Evolutionary conservation across 352 stramenopile species (phyloP).

Genomic region (Halophytophthora batemanensis): DNA sequence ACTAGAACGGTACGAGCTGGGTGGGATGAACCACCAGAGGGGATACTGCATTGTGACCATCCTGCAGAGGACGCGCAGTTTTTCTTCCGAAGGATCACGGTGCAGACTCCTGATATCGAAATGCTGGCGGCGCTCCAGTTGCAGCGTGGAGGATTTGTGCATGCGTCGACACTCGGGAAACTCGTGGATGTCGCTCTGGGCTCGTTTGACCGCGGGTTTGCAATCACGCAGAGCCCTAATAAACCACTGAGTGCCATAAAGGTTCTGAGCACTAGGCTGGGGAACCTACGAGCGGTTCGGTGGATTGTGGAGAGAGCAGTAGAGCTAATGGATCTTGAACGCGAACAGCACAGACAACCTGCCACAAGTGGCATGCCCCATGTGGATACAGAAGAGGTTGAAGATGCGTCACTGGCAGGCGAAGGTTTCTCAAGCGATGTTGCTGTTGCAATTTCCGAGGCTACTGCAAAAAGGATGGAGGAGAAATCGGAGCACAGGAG

Average conservation of each 20-base stretch:
- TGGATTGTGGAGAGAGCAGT: slow-evolving; percentile 19
- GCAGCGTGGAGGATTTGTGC: slow-evolving; percentile 28
- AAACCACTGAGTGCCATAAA: slow-evolving; percentile 2
- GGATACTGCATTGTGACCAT: neutral
- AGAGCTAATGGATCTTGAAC: slow-evolving; percentile 23
- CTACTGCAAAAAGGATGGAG: slow-evolving; percentile 15
- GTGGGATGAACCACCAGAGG: neutral
- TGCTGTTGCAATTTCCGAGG: slow-evolving; percentile 7
- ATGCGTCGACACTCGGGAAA: slow-evolving; percentile 28
- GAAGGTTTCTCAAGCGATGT: slow-evolving; percentile 1
- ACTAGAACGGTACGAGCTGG: slow-evolving; percentile 8
- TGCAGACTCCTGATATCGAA: slow-evolving; percentile 37
- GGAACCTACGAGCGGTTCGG: slow-evolving; percentile 18
- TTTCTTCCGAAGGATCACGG: slow-evolving; percentile 38
- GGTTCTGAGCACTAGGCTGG: slow-evolving; percentile 3
- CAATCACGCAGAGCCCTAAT: slow-evolving; percentile 7
- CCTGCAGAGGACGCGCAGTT: slow-evolving; percentile 18
- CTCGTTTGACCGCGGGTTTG: slow-evolving; percentile 27
- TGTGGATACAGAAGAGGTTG: slow-evolving; percentile 14
- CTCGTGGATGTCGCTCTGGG: slow-evolving; percentile 29
- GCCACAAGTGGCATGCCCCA: slow-evolving; percentile 4
- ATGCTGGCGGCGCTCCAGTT: slow-evolving; percentile 45
- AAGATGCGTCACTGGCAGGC: slow-evolving; percentile 5
- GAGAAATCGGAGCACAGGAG: slow-evolving; percentile 36
- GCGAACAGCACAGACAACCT: slow-evolving; percentile 9